phyloP scores from a whole-genome alignment of 176 grass and related monocot species.

The Puccinellia tenuiflora region DNA sequence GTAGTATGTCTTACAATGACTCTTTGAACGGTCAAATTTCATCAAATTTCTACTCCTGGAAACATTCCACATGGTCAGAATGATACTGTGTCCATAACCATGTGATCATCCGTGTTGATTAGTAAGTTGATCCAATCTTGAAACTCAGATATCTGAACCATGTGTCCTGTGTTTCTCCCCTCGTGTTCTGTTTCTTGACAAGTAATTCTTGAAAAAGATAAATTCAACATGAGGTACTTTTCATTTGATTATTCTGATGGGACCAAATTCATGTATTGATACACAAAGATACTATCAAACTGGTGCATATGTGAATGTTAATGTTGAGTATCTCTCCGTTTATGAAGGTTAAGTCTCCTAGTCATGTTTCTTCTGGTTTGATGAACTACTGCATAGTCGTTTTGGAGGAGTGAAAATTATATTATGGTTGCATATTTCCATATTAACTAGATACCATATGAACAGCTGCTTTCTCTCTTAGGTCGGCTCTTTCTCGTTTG shows the following conservation, averaged over 20 bases:
- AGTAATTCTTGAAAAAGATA: neutral
- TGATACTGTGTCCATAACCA: neutral
- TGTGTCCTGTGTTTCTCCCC: neutral
- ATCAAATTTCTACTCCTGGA: neutral
- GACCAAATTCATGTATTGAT: neutral
- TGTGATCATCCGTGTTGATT: neutral
- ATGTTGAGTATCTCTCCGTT: neutral
- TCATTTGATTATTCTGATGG: neutral
- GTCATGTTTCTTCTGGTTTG: neutral
- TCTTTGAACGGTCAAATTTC: neutral
- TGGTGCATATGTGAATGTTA: neutral
- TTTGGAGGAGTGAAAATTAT: neutral
- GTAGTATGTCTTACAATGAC: neutral
- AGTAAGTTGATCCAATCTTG: neutral
- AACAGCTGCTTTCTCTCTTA: neutral
- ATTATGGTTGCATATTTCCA: neutral
- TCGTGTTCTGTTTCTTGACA: constrained; percentile 12
- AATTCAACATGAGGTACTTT: neutral
- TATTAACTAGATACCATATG: neutral
- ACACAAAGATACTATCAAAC: constrained; percentile 10
- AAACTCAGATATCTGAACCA: constrained; percentile 1
- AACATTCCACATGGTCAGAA: neutral
- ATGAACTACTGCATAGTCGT: neutral
- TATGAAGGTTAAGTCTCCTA: neutral
- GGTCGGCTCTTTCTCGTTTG: neutral